phyloP scores from a whole-genome alignment of 176 grass and related monocot genomes.

The Musa schizocarpa region DNA sequence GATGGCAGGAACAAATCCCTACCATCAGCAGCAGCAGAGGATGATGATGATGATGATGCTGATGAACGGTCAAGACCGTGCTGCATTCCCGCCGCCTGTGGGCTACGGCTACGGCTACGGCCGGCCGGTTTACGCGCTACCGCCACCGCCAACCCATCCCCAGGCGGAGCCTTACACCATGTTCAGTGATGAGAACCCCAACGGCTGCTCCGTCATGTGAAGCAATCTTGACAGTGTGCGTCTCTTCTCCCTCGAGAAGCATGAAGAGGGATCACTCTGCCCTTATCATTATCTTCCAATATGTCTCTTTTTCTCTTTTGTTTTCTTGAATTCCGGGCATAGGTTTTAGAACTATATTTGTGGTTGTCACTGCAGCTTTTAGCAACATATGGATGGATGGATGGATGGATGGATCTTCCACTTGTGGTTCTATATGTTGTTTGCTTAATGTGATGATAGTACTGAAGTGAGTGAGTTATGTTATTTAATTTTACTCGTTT shows the following conservation, averaged over 20 bases:
- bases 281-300: not conserved
- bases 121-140: slow-evolving; percentile 1
- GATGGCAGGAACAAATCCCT: slow-evolving; percentile 6
- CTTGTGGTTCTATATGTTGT: too few species aligned
- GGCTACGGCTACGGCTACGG: not conserved
- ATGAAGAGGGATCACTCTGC: not conserved
- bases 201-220: slow-evolving; percentile 27
- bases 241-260: not conserved
- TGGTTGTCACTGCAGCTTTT: not conserved
- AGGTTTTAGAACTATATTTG: not conserved
- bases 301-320: not conserved
- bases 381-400: not conserved
- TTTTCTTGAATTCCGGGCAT: not conserved
- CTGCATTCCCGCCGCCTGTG: not conserved
- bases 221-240: not conserved
- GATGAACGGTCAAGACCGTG: slow-evolving; percentile 15
- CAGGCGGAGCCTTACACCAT: slow-evolving; percentile 4
- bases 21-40: slow-evolving; percentile 22
- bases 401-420: too few species aligned
- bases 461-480: too few species aligned
- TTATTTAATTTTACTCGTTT: too few species aligned
- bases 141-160: not conserved
- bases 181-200: slow-evolving; percentile 30
- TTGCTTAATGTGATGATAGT: too few species aligned
- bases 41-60: slow-evolving; percentile 1